phyloP scores from a whole-genome alignment of 2,329 filamentous ascomycete genomes.

The Claviceps sp. region DNA sequence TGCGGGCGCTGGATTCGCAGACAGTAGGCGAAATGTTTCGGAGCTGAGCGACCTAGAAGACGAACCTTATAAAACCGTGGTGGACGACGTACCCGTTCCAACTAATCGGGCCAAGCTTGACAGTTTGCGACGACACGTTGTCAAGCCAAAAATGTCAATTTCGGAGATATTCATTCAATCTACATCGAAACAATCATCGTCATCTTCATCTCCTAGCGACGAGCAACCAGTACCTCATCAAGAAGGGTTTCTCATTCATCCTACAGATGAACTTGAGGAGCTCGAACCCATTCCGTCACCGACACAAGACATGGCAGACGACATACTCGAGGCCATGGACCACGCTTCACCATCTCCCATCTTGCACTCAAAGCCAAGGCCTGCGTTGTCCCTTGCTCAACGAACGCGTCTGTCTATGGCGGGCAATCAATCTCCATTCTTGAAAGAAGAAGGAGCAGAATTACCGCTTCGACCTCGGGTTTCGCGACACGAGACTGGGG shows the following conservation, averaged over 20 bases:
- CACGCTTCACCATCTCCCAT: constrained; percentile 43
- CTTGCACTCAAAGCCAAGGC: constrained; percentile 34
- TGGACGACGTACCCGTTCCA: constrained; percentile 10
- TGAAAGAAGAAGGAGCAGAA: constrained; percentile 18
- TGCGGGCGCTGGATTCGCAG: constrained; percentile 7
- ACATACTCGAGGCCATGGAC: constrained; percentile 42
- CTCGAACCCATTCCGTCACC: constrained; percentile 19
- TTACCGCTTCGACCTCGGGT: constrained; percentile 7
- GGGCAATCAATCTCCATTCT: constrained; percentile 31
- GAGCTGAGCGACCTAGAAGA: constrained; percentile 43
- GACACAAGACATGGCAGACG: constrained; percentile 39
- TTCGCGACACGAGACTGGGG: not conserved
- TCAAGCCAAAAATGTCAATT: constrained; percentile 16
- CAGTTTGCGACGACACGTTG: constrained; percentile 10
- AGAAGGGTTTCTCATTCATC: not conserved
- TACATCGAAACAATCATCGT: not conserved
- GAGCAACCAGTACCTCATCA: not conserved
- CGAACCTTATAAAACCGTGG: constrained; percentile 16
- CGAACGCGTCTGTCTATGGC: constrained; percentile 75
- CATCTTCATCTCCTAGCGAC: not conserved
- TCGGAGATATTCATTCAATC: constrained; percentile 9
- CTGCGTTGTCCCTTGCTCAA: constrained; percentile 55
- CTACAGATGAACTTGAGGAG: not conserved
- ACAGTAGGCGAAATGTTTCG: constrained; percentile 20
- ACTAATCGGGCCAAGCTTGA: constrained; percentile 13